These are phyloP conservation scores for Saururus chinensis DNA, from an alignment of 164 flowering plant species.

Conservation along the genomic window DNA sequence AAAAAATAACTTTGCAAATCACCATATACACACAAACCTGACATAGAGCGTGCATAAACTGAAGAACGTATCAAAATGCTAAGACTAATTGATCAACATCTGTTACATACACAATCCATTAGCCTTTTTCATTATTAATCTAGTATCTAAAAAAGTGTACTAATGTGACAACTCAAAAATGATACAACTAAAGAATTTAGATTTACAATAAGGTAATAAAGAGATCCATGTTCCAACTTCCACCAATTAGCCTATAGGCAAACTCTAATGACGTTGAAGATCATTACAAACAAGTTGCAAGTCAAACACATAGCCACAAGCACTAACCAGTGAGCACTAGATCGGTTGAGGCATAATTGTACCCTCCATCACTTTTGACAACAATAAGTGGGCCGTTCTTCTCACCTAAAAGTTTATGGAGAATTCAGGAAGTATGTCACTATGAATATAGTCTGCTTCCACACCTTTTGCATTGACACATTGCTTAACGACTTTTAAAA, in stretches of 20 bases:
- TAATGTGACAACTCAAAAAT: neutral
- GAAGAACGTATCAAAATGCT: slow-evolving; percentile 90
- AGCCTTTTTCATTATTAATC: slow-evolving; percentile 87
- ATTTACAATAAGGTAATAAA: neutral
- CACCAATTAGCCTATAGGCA: neutral
- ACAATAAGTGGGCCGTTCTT: slow-evolving; percentile 87
- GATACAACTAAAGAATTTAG: neutral
- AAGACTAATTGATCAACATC: slow-evolving; percentile 94
- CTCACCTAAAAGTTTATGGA: too few relatives aligned
- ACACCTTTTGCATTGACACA: slow-evolving; percentile 98
- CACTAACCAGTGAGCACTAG: slow-evolving; percentile 82
- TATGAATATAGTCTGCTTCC: slow-evolving; percentile 79
- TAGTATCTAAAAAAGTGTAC: slow-evolving; percentile 60
- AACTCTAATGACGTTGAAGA: neutral
- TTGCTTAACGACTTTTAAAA: slow-evolving; percentile 92
- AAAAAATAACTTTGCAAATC: too few relatives aligned
- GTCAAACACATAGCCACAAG: neutral
- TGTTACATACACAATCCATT: slow-evolving; percentile 93
- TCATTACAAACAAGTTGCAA: neutral
- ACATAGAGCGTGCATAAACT: slow-evolving; percentile 33
- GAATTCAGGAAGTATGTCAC: slow-evolving; percentile 91
- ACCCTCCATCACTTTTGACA: slow-evolving; percentile 95
- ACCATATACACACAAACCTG: too few relatives aligned
- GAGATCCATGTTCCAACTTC: neutral
- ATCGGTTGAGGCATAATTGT: slow-evolving; percentile 95